These are phyloP conservation scores for Pholiota microspora DNA, from an alignment of 768 basidiomycete genomes.

Conservation along the genomic window DNA sequence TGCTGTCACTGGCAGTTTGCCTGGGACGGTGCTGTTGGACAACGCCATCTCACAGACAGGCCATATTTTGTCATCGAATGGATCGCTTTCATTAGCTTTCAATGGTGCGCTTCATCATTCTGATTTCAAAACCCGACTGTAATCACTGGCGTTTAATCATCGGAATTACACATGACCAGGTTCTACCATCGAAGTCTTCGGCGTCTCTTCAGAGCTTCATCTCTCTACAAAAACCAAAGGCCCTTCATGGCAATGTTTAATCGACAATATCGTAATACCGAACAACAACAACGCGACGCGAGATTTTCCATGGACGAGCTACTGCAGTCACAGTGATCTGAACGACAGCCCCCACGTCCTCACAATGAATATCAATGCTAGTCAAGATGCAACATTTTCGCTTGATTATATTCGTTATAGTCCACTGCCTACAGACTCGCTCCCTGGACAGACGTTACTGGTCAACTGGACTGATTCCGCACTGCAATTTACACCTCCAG, in stretches of 20 bases:
- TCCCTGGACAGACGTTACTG: not conserved
- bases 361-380: not conserved
- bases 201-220: constrained; percentile 1
- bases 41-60: constrained; percentile 3
- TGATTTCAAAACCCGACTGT: not conserved
- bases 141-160: not conserved
- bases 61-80: constrained; percentile 4
- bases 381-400: not conserved
- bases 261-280: constrained; percentile 1
- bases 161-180: not conserved
- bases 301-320: constrained; percentile 6
- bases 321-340: not conserved
- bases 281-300: not conserved
- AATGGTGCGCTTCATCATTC: not conserved
- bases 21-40: not conserved
- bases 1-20: not conserved
- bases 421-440: not conserved
- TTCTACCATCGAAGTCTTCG: not conserved
- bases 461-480: not conserved
- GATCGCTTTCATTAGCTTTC: constrained; percentile 2
- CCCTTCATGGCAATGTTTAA: not conserved
- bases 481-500: not conserved
- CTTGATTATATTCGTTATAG: constrained; percentile 5
- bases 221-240: not conserved
- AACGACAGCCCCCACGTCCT: not conserved